Evolutionary conservation across 495 filamentous ascomycete genomes (phyloP), one percentile per base, ranked within the genome.

Genomic region (Darksidea phi): DNA sequence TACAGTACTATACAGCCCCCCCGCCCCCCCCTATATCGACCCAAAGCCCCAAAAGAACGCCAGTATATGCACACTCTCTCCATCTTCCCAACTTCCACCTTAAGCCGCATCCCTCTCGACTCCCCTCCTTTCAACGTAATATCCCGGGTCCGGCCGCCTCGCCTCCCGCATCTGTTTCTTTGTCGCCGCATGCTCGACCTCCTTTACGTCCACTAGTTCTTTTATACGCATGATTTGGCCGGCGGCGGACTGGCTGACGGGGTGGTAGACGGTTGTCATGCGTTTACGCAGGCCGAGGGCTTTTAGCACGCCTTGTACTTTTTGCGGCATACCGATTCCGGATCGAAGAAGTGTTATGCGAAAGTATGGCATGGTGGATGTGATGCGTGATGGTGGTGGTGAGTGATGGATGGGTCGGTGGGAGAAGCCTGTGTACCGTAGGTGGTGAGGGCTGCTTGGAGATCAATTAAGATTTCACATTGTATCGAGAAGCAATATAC

Each of bases 221-320:
- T 99, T 99, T 48, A 99, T 91, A 73, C 88, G 90, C 84, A 97
- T 88, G 74, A 99, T 94, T 77, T 95, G 91, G 74, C 95, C 95
- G 3, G 95, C 95, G 54, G 89, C 82, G 61, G 91, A 85, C 17
- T 84, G 81, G 25, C 84, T 83, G 55, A 96, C 94, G 32, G 89
- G 87, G 71, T 96, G 87, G 81, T 95, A 99, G 66, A 97, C 95
- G 58, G 88, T 93, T 61, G 81, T 82, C 81, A 88, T 87, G 66
- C 94, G 88, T 72, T 90, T 89, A 57, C 87, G 88, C 38, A 99
- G 82, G 24, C 95, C 95, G 32, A 99, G 86, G 7, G 95, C 88
- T 67, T 85, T 82, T 49, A 99, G 88, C 51, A 95, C 89, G 66
- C 88, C 91, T 75, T 83, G 82, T 61, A 86, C 88, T 69, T 88